Base-by-base conservation (phyloP, 2,329 filamentous ascomycete genomes). In the Ophiostoma tasmaniense region DNA sequence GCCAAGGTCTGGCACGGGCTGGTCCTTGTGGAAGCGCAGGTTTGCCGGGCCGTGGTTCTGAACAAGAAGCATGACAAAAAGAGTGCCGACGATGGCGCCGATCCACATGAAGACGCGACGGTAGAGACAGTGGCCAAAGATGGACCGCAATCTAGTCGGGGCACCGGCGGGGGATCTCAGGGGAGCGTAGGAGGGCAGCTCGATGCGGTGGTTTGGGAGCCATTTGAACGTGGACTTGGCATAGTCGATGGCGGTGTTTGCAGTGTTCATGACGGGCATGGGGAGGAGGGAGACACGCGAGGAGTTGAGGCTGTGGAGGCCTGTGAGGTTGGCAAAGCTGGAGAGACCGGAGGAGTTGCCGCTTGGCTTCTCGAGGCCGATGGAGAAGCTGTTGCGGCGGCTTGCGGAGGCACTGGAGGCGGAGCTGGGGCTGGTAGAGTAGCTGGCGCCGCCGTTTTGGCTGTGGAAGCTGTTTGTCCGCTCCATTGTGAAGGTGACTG, bases 61-160 rank as follows among this genome's bases (percentile, higher is more conserved):
- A 10, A 74, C 71, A n/a, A 75, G 66, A 7, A 74, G 72, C 8
- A 77, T 67, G 20, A 74, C 30, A 14, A 74, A 64, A 3, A 75
- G 10, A 11, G 67, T 42, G 20, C 64, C 67, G 6, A 73, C 39
- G 66, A 80, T 74, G 17, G 79, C 75, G n/a, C 81, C 70, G 6
- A 77, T 78, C 84, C 84, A 86, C 74, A 84, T 76, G 61, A 85
- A 75, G 25, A 86, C 78, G 68, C 84, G 79, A 55, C 83, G 80
- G 73, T 85, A 85, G 45, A 85, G 77, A 72, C 81, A 84, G 73
- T 84, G 81, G 17, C 83, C 78, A n/a, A 86, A 74, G 14, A 86
- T 72, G 7, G 81, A 33, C 4, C 69, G 68, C 30, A 72, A 17
- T 14, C 71, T 66, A 25, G 35, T 65, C 17, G 64, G 64, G 8